These are phyloP conservation scores for Puccinia triticina DNA, from an alignment of 1,284 basidiomycete species.

Conservation along the genomic window DNA sequence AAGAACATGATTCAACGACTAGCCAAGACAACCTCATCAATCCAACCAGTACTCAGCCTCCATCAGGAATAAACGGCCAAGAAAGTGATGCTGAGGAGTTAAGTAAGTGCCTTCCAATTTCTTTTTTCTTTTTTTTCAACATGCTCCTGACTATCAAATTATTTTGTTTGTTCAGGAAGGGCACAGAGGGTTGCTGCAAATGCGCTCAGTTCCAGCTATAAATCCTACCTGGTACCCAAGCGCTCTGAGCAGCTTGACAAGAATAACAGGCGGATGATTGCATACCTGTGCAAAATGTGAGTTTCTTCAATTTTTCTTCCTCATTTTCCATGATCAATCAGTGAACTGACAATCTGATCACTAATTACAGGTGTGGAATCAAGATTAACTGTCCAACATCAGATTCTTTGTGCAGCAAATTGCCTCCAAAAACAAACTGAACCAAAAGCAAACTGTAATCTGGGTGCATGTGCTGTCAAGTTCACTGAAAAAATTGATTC, in stretches of 20 bases:
- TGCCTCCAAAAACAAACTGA: background rate
- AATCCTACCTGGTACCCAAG: background rate
- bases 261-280: too few species aligned
- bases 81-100: too few species aligned
- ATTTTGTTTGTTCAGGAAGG: too few species aligned
- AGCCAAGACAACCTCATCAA: background rate
- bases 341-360: too few species aligned
- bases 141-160: too few species aligned
- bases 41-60: background rate
- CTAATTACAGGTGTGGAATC: too few species aligned
- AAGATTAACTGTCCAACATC: too few species aligned
- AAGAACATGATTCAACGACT: too few species aligned
- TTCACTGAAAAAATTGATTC: background rate
- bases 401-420: too few species aligned
- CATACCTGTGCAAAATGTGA: constrained; percentile 3
- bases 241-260: background rate
- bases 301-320: background rate
- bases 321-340: background rate
- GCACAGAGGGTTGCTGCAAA: background rate
- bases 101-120: too few species aligned
- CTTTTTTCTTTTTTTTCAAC: too few species aligned
- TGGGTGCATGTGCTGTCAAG: background rate
- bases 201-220: background rate
- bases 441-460: background rate
- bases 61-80: background rate